These are phyloP conservation scores for Phytophthora niederhauseri DNA, from an alignment of 352 stramenopile species.

Conservation along the genomic window DNA sequence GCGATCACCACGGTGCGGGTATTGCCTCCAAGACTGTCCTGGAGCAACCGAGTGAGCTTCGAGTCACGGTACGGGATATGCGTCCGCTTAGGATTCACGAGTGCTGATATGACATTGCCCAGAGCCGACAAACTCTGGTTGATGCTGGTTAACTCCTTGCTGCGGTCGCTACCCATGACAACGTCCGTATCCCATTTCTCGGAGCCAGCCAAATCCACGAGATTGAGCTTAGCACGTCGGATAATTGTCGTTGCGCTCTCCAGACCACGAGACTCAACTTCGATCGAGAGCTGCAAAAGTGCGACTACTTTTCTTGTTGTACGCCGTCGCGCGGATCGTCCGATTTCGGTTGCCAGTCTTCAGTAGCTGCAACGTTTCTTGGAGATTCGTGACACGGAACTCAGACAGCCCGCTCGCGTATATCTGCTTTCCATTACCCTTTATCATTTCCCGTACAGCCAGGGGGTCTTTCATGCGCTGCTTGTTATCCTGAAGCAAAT, in stretches of 20 bases:
- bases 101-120: constrained; percentile 89
- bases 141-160: constrained; percentile 92
- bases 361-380: constrained; percentile 85
- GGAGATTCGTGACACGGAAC: constrained; percentile 81
- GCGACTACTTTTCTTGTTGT: constrained; percentile 89
- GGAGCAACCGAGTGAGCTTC: constrained; percentile 95
- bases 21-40: constrained; percentile 88
- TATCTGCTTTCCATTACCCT: constrained; percentile 82
- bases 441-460: constrained; percentile 68
- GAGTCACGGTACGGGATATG: constrained; percentile 98
- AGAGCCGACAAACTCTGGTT: constrained; percentile 93
- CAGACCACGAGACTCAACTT: constrained; percentile 75
- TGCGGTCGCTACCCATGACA: constrained; percentile 68
- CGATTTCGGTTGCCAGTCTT: constrained; percentile 81
- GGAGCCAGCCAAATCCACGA: constrained; percentile 92
- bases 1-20: constrained; percentile 91
- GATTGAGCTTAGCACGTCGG: constrained; percentile 85
- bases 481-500: constrained; percentile 74
- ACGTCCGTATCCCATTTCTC: constrained; percentile 91
- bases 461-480: constrained; percentile 57
- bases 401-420: constrained; percentile 92
- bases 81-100: constrained; percentile 67
- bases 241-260: constrained; percentile 79
- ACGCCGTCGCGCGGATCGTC: constrained; percentile 87
- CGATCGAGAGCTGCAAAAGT: constrained; percentile 82